Evolutionary conservation across 345 rosid genomes (phyloP).

Genomic region (Excoecaria cochinchinensis): DNA sequence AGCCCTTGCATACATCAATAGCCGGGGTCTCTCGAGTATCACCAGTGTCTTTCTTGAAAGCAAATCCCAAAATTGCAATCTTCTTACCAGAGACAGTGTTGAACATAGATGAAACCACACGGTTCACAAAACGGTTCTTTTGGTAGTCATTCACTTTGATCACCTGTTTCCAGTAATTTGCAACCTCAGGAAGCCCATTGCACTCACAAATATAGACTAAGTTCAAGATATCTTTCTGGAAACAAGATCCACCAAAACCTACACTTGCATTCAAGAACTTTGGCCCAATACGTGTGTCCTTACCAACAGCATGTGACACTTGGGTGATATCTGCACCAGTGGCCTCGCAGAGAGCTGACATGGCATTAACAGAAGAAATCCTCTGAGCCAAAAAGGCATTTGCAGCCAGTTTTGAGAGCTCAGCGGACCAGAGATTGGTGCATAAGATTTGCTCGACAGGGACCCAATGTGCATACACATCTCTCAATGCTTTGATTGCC

Average conservation of each 20-base stretch:
- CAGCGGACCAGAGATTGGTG: too few species aligned
- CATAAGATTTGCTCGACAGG: too few species aligned
- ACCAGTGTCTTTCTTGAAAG: slow-evolving; percentile 16
- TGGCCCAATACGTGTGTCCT: too few species aligned
- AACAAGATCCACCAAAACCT: slow-evolving; percentile 12
- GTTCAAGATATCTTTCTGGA: slow-evolving; percentile 15
- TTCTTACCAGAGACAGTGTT: slow-evolving; percentile 13
- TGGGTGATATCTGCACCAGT: slow-evolving; percentile 1
- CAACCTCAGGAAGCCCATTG: slow-evolving; percentile 16
- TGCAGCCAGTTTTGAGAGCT: too few species aligned
- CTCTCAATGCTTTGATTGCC: too few species aligned
- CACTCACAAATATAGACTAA: slow-evolving; percentile 14
- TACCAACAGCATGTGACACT: too few species aligned
- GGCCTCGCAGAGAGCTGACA: slow-evolving; percentile 14
- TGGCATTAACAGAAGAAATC: slow-evolving; percentile 18
- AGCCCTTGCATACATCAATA: too few species aligned
- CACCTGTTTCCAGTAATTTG: slow-evolving; percentile 18
- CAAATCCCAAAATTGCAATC: slow-evolving; percentile 11
- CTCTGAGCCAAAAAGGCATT: not conserved
- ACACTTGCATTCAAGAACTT: too few species aligned
- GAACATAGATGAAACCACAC: slow-evolving; percentile 13
- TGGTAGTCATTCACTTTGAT: slow-evolving; percentile 16
- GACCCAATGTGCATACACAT: too few species aligned
- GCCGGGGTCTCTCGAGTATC: not conserved
- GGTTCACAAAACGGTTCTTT: slow-evolving; percentile 14